These are phyloP conservation scores for Fagopyrum homotropicum DNA, from an alignment of 148 eudicot genomes.

Conservation along the genomic window DNA sequence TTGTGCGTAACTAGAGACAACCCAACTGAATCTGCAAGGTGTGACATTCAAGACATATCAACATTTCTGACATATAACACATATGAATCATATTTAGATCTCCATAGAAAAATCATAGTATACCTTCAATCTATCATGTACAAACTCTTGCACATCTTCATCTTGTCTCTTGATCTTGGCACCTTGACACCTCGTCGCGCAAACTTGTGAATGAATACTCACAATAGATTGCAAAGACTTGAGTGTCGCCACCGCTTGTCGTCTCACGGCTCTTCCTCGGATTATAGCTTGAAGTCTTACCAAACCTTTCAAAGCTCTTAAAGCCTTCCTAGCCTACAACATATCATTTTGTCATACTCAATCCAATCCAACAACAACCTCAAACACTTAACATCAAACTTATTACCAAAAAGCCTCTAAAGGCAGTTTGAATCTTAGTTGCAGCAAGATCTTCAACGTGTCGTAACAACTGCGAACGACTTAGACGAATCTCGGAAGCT, in stretches of 20 bases:
- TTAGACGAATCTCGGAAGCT: neutral
- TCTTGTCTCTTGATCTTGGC: conserved; percentile 16
- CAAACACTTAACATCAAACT: neutral
- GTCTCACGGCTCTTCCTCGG: conserved; percentile 62
- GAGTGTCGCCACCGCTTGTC: conserved; percentile 58
- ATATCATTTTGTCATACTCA: neutral
- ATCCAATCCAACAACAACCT: neutral
- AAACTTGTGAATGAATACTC: conserved; percentile 56
- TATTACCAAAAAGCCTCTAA: conserved; percentile 55
- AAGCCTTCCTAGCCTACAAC: conserved; percentile 71
- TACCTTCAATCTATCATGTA: conserved; percentile 7
- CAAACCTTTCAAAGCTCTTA: conserved; percentile 68
- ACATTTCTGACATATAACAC: no score
- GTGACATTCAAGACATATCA: no score
- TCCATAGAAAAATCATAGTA: no score
- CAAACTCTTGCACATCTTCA: conserved; percentile 1
- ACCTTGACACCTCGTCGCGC: conserved; percentile 47
- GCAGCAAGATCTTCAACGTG: conserved; percentile 31
- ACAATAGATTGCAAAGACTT: conserved; percentile 69
- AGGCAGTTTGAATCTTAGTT: conserved; percentile 62
- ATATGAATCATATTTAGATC: no score
- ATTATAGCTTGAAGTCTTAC: conserved; percentile 79
- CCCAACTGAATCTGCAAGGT: no score
- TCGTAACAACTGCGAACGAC: neutral
- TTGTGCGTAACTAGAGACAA: no score